These are phyloP conservation scores for Pseudozyma hubeiensis DNA, from an alignment of 1,284 basidiomycete genomes.

Conservation along the genomic window DNA sequence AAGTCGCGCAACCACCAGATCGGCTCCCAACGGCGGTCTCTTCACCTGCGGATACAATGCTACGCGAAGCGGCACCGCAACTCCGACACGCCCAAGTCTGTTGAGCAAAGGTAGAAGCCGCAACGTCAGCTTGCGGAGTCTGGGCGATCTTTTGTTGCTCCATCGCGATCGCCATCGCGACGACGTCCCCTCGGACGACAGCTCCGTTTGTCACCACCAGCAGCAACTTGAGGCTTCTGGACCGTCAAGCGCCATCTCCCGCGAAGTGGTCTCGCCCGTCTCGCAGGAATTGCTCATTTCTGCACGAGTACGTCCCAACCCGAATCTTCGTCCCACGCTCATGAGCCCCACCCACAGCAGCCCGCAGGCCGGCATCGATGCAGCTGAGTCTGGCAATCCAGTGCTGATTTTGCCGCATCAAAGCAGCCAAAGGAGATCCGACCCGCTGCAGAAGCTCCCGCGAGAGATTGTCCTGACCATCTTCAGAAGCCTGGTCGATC, in stretches of 20 bases:
- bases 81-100: constrained; percentile 22
- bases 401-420: constrained; percentile 31
- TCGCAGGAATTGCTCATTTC: constrained; percentile 42
- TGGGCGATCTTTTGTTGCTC: constrained; percentile 26
- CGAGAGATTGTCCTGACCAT: constrained; percentile 35
- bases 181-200: neutral
- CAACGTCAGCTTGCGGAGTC: constrained; percentile 29
- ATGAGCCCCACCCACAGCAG: constrained; percentile 36
- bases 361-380: constrained; percentile 33
- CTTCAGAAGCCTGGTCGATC: constrained; percentile 32
- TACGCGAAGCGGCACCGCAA: constrained; percentile 31
- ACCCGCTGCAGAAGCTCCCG: constrained; percentile 35
- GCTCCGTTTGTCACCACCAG: constrained; percentile 7
- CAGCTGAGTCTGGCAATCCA: constrained; percentile 14
- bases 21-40: constrained; percentile 39
- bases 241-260: constrained; percentile 3
- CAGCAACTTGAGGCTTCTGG: constrained; percentile 2
- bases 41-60: constrained; percentile 43
- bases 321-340: constrained; percentile 18
- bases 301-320: constrained; percentile 25
- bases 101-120: constrained; percentile 23
- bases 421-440: constrained; percentile 9
- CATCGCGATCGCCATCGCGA: constrained; percentile 32
- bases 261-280: constrained; percentile 34
- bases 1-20: constrained; percentile 27